Conservation (phyloP, 2,329 filamentous ascomycete genomes). For the Fusarium floridanum region DNA sequence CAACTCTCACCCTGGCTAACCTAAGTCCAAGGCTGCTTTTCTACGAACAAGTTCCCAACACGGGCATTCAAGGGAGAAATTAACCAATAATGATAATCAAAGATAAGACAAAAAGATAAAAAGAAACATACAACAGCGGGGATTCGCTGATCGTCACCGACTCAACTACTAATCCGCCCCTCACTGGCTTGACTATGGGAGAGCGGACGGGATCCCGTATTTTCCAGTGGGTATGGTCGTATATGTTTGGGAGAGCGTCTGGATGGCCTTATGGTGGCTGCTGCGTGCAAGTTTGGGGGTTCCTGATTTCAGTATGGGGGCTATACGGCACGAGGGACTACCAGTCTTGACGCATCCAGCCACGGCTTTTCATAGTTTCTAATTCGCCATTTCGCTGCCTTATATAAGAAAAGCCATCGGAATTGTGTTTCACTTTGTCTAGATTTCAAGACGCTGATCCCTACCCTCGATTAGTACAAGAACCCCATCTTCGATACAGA, state of each 20-base stretch:
- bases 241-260: background rate
- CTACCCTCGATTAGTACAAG: background rate
- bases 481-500: background rate
- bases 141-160: conserved; percentile 1
- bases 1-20: too few species aligned
- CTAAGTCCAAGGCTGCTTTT: too few species aligned
- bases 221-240: conserved; percentile 1
- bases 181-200: background rate
- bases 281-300: too few species aligned
- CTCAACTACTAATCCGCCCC: background rate
- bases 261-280: background rate
- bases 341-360: background rate
- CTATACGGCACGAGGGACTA: background rate
- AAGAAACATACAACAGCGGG: background rate
- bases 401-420: background rate
- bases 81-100: background rate
- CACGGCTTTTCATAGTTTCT: background rate
- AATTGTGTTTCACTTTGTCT: background rate
- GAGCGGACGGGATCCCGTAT: background rate
- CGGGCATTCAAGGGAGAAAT: background rate
- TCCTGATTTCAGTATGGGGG: too few species aligned
- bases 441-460: background rate
- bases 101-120: background rate
- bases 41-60: background rate
- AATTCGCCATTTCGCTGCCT: background rate